Base-by-base conservation (phyloP, 306 rosid species). In the Oemleria cerasiformis region DNA sequence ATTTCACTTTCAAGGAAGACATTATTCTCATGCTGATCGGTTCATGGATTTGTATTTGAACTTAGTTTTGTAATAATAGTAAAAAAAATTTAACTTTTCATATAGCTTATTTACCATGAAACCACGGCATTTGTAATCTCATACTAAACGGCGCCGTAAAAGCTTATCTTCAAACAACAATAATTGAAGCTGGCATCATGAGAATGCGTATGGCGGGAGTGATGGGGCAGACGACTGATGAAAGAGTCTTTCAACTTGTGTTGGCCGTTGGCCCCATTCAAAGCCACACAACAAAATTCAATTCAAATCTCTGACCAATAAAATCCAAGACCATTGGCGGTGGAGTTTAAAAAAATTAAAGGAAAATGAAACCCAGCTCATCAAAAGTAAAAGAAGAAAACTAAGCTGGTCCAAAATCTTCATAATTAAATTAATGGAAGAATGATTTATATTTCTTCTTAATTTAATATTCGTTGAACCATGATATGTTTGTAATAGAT, bases 381-480 rank as follows among this genome's bases (percentile, higher is more conserved):
- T 3, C 9, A 8, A 64, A 63, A 43, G 7, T 12, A 44, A 36
- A 17, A 12, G 40, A 55, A 62, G 38, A 48, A 53, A 11, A 65
- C 4, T 42, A 56, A 61, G 21, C 19, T 47, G 65, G 38, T 10
- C 38, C 23, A 36, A 20, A 21, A 45, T 64, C 61, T 53, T 16
- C 67, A 38, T 67, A 3, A 21, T 51, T 76, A 75, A 77, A 75
- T 75, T 73, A 75, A 76, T 56, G 72, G 64, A 42, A 30, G 20
- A 73, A 67, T 73, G 57, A 65, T 77, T 41, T 65, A 74, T 75
- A 67, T 11, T 40, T 49, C 71, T 55, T 51, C 42, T 55, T 72
- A 11, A 73, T 77, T 71, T 79, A 75, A 68, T 82, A 75, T 78
- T 72, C 82, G 77, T 57, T 81, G 84, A 76, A 91, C 82, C 88